Evolutionary conservation across 306 rosid genomes (phyloP), one percentile per base, ranked within the genome.

Genomic region (Erythrophleum fordii): DNA sequence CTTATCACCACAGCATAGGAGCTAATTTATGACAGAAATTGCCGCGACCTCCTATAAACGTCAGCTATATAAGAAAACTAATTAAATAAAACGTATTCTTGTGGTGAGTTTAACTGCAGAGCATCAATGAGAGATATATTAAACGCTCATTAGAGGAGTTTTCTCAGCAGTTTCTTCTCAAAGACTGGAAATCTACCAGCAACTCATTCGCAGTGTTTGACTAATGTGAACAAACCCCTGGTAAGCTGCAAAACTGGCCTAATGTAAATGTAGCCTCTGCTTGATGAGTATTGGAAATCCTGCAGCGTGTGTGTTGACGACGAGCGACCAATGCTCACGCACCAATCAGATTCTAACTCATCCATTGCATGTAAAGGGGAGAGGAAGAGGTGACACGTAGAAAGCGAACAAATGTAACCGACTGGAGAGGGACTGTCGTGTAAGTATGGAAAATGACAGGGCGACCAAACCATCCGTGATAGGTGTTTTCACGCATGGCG

Each of bases 401-500:
- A 48, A 22, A 34, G 6, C 25, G 11, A 73, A 82, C 93, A 85
- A 86, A 89, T 59, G 68, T 69, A 82, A 87, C 92, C 97, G 97
- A 80, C 82, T 73, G 75, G 25, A 18, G 35, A 5, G 31, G 66
- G 39, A 56, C 25, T 23, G 4, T 65, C 51, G 80, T 17, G 76
- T 83, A 48, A 56, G 44, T 0, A 0, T 0, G 44, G 61, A 65
- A 51, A 48, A 79, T 76, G 76, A 62, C 80, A 70, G 62, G 18
- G 81, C 65, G 60, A 77, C 84, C 87, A 90, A 87, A 74, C 87
- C 92, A 87, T 83, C 82, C 75, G 80, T 77, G 75, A 83, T 91
- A 92, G 92, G 94, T 92, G 98, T 92, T 87, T 69, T 80, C 93
- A 89, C 91, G 96, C 96, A 92, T 92, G 96, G 70, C 69, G 67